phyloP scores from a whole-genome alignment of 768 basidiomycete species.

The Leccinum longicurvipes region DNA sequence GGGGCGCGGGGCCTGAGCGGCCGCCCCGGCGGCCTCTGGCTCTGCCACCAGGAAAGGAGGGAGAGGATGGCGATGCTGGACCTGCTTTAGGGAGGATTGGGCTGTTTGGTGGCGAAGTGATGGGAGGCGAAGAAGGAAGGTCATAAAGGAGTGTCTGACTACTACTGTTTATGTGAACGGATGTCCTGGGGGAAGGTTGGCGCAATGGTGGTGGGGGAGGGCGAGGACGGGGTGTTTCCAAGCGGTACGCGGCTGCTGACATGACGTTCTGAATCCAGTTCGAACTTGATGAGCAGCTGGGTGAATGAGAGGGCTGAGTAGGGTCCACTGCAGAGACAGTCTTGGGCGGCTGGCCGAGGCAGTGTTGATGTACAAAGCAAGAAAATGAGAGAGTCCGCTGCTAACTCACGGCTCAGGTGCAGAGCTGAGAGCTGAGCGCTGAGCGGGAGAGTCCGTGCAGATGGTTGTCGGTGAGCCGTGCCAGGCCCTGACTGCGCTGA shows the following conservation, averaged over 20 bases:
- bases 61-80: conserved; percentile 55
- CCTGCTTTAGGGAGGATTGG: conserved; percentile 39
- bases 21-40: conserved; percentile 48
- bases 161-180: conserved; percentile 40
- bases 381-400: conserved; percentile 10
- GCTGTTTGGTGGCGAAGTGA: conserved; percentile 54
- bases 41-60: conserved; percentile 48
- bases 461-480: conserved; percentile 27
- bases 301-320: not conserved
- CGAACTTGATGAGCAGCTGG: conserved; percentile 21
- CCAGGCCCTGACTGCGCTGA: conserved; percentile 30
- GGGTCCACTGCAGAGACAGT: not conserved
- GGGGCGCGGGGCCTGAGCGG: conserved; percentile 48
- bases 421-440: conserved; percentile 1
- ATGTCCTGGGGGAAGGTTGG: conserved; percentile 44
- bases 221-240: conserved; percentile 61
- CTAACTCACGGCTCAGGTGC: conserved; percentile 5
- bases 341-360: conserved; percentile 17
- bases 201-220: conserved; percentile 57
- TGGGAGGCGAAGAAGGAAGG: conserved; percentile 57
- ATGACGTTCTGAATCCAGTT: conserved; percentile 41
- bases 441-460: conserved; percentile 11
- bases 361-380: conserved; percentile 19
- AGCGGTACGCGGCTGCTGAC: conserved; percentile 61
- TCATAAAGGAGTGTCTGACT: conserved; percentile 72